Conservation (phyloP, 2,329 filamentous ascomycete species). For the Fusarium sp. region DNA sequence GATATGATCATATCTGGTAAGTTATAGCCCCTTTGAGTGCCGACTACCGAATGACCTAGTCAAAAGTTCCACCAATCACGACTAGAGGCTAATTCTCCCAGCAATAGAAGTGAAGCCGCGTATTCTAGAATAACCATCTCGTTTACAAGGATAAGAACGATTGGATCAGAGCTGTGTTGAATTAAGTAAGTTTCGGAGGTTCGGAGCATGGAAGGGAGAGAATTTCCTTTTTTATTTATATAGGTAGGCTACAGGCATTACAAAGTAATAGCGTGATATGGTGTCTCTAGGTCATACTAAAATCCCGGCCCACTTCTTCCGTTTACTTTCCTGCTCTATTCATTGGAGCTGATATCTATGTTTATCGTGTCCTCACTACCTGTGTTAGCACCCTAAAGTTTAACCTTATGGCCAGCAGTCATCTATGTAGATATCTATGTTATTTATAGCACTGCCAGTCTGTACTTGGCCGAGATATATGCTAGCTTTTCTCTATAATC, state of each 20-base stretch:
- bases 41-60: conserved; percentile 18
- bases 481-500: no score
- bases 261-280: neutral
- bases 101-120: conserved; percentile 23
- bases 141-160: neutral
- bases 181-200: neutral
- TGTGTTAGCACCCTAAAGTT: no score
- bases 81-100: conserved; percentile 23
- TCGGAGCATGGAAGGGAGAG: neutral
- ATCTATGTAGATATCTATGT: no score
- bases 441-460: accelerated
- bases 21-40: conserved; percentile 22
- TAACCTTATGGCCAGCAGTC: no score
- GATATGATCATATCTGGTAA: conserved; percentile 23
- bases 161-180: neutral
- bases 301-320: neutral
- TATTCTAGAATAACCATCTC: conserved; percentile 6
- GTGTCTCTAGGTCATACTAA: neutral
- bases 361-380: no score
- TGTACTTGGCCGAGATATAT: accelerated
- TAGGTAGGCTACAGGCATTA: neutral
- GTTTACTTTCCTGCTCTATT: neutral
- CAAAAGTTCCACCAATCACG: conserved; percentile 25
- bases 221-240: neutral
- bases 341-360: neutral